Evolutionary conservation across 148 eudicot species (phyloP).

Genomic region (Rhododendron griersonianum): DNA sequence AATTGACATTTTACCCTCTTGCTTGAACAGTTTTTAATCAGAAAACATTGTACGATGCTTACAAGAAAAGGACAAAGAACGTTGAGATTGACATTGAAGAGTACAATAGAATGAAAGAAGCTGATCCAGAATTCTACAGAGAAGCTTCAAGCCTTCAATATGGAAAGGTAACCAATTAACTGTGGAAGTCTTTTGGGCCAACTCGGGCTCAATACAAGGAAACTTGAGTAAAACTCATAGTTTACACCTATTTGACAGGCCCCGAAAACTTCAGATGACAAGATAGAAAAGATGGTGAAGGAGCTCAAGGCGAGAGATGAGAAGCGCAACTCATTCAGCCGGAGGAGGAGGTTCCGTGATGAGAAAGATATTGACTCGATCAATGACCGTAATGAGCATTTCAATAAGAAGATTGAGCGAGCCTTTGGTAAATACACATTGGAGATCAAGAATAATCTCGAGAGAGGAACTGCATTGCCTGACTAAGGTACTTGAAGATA

Average conservation of each 20-base stretch:
- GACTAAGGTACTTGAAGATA: conserved; percentile 46
- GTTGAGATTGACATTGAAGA: conserved; percentile 65
- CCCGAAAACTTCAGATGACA: conserved; percentile 66
- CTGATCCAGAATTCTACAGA: conserved; percentile 92
- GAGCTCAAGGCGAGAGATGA: conserved; percentile 92
- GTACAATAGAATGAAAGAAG: conserved; percentile 81
- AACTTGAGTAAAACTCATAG: not conserved
- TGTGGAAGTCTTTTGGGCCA: not conserved
- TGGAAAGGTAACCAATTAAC: conserved; percentile 58
- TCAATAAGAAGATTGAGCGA: conserved; percentile 96
- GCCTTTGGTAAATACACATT: conserved; percentile 92
- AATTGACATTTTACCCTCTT: conserved; percentile 2
- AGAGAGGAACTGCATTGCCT: conserved; percentile 97
- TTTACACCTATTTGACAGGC: conserved; percentile 36
- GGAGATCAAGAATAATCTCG: conserved; percentile 97
- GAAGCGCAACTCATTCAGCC: conserved; percentile 67
- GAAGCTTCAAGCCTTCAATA: conserved; percentile 98
- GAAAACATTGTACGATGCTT: conserved; percentile 73
- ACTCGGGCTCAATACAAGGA: not conserved
- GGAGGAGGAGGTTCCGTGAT: conserved; percentile 85
- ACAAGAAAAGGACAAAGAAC: conserved; percentile 90
- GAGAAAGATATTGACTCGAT: conserved; percentile 94
- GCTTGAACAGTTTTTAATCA: conserved; percentile 83
- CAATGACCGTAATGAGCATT: conserved; percentile 96
- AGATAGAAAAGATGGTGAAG: conserved; percentile 76